Conservation (phyloP, 257 asterid species). For the Solanum phureja region DNA sequence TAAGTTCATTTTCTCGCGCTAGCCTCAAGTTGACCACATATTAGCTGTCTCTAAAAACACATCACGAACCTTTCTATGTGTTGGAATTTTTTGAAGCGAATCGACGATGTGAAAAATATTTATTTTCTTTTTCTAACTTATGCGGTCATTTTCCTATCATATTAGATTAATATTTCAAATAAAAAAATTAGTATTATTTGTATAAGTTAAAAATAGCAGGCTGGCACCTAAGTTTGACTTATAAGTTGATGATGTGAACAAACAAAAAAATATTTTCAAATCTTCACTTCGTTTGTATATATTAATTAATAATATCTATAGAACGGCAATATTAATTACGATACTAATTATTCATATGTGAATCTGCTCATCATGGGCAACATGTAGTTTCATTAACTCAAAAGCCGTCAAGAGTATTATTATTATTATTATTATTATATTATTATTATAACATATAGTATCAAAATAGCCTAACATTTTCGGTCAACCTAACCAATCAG, state of each 20-base stretch:
- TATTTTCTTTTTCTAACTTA: not conserved
- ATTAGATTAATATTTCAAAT: too few species aligned
- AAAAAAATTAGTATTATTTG: too few species aligned
- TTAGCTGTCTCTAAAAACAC: not conserved
- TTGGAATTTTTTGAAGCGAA: not conserved
- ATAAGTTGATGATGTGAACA: not conserved
- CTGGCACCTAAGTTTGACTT: not conserved
- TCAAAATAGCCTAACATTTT: not conserved
- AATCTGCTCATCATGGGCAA: not conserved
- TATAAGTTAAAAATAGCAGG: not conserved
- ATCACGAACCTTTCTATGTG: not conserved
- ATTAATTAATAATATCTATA: not conserved
- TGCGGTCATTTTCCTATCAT: not conserved
- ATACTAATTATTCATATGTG: not conserved
- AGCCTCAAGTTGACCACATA: not conserved
- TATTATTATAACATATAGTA: not conserved
- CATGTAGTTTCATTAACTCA: not conserved
- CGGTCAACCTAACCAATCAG: not conserved
- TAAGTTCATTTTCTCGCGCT: not conserved
- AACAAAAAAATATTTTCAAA: too few species aligned
- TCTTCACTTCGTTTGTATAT: too few species aligned
- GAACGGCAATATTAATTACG: not conserved
- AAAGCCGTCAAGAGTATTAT: not conserved
- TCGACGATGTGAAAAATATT: not conserved
- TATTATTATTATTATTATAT: not conserved